Evolutionary conservation across 1,284 basidiomycete genomes (phyloP), one percentile per base, ranked within the genome.

Genomic region (Moniliella sp.): DNA sequence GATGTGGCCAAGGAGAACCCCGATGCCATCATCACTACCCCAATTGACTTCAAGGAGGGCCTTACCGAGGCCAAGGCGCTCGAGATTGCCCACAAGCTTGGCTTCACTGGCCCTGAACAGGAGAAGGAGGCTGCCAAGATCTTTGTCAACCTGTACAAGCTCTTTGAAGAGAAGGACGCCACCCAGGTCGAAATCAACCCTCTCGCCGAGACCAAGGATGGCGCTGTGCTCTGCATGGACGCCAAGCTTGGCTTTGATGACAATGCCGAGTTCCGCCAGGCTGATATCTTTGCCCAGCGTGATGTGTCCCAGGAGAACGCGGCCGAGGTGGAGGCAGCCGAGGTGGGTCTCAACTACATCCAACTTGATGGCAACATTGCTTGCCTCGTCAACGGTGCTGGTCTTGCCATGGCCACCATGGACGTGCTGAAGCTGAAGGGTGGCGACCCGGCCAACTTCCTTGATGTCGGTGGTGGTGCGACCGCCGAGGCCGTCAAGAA

Each of bases 101-200:
- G 86, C 11, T 86, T 97, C 68, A 74, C 75, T 60, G 67, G 69
- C 37, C 70, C 72, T 21, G 62, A 67, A 33, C 71, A 78, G 11
- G 74, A 80, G 59, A 71, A 84, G 56, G 64, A 69, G 57, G 91
- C 91, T 11, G 88, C 88, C 1, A 75, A 82, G 45, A 82, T 82
- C 45, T 97, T 99, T 65, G 71, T 78, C 57, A 81, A 88, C 59
- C 71, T 99, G 36, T 94, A 93, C 70, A 76, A 73, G 59, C 78
- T 99, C 55, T 97, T 93, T 72, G 88, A 84, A 66, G 86, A 94
- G 45, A 94, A 88, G 69, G 91, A 99, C 62, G 83, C 88, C 4
- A 97, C 91, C 4, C 91, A 97, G 65, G 93, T 99, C 54, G 91
- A 99, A 68, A 99, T 99, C 64, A 99, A 99, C 67, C 91, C 91